Evolutionary conservation across 192 early-diverging fungal genomes (phyloP).

Genomic region (Martensiomyces pterosporus): DNA sequence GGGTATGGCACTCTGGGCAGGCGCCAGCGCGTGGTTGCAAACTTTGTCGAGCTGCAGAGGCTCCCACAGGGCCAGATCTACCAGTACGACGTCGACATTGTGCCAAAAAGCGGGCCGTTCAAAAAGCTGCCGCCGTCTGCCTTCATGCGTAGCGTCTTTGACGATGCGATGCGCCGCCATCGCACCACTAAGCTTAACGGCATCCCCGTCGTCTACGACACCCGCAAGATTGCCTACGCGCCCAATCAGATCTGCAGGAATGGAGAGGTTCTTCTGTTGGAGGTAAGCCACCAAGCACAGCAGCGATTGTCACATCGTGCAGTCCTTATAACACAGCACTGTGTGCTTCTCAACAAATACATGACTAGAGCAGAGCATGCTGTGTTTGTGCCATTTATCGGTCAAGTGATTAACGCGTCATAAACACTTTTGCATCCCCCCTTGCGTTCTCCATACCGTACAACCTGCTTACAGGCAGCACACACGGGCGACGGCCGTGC

Average conservation of each 20-base stretch:
- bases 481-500: slow-evolving; percentile 33
- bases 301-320: no score
- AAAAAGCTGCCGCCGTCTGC: slow-evolving; percentile 28
- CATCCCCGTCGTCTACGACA: slow-evolving; percentile 77
- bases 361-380: no score
- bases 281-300: slow-evolving; percentile 26
- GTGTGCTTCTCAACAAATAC: no score
- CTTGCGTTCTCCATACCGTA: no score
- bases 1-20: slow-evolving; percentile 50
- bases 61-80: slow-evolving; percentile 65
- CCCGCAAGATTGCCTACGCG: slow-evolving; percentile 79
- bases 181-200: slow-evolving; percentile 54
- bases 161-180: slow-evolving; percentile 42
- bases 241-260: slow-evolving; percentile 70
- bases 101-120: slow-evolving; percentile 46
- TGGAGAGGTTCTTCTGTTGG: slow-evolving; percentile 55
- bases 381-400: no score
- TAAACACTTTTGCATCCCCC: no score
- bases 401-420: no score
- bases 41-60: slow-evolving; percentile 74
- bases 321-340: no score
- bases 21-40: slow-evolving; percentile 51
- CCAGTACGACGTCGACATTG: slow-evolving; percentile 85
- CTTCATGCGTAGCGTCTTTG: slow-evolving; percentile 72
- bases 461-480: neutral